Base-by-base conservation (phyloP, 164 flowering plant species). In the Malania oleifera region DNA sequence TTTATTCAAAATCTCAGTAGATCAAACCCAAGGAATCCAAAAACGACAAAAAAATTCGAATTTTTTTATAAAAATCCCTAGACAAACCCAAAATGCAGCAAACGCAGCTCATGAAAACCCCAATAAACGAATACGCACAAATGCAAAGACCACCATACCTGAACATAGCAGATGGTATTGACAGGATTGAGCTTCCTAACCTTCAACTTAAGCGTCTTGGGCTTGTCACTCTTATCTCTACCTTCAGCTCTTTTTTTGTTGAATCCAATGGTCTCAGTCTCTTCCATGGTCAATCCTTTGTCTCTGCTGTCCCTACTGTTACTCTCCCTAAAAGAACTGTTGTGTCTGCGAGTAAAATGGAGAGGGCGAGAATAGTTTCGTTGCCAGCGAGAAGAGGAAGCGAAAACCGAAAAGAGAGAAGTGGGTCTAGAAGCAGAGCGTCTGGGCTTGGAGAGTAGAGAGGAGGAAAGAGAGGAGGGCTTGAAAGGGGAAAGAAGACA, bases 181-280 rank as follows among this genome's bases (percentile, higher is more conserved):
- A 75, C 70, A 44, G 96, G 96, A 71, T 92, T 92, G 28, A 89
- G 77, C 58, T 73, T 87, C 37, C 91, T 70, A 7, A 56, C 71
- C 73, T 86, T 92, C 63, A 80, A 64, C 64, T 89, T 84, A 35
- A 86, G 81, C 47, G 13, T 18, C 66, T 73, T 86, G 19, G 82
- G 79, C 66, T 61, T 69, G 60, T 75, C 81, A 24, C 47, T 68
- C 59, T 71, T 76, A 54, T 87, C 98, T 57, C 59, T 74, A 23
- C 98, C 96, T 69, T 84, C 91, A 11, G 96, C 96, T 67, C 98
- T 82, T 49, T 72, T 84, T 71, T 75, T 81, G 53, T 92, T 92
- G 60, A 83, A 91, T 56, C 77, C 85, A 53, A 29, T 64, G 58
- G 63, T 29, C 25, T 66, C 77, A 27, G 22, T 55, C 51, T 78